Evolutionary conservation across 2,329 filamentous ascomycete species (phyloP), one percentile per base, ranked within the genome.

Genomic region (Talaromyces sp.): DNA sequence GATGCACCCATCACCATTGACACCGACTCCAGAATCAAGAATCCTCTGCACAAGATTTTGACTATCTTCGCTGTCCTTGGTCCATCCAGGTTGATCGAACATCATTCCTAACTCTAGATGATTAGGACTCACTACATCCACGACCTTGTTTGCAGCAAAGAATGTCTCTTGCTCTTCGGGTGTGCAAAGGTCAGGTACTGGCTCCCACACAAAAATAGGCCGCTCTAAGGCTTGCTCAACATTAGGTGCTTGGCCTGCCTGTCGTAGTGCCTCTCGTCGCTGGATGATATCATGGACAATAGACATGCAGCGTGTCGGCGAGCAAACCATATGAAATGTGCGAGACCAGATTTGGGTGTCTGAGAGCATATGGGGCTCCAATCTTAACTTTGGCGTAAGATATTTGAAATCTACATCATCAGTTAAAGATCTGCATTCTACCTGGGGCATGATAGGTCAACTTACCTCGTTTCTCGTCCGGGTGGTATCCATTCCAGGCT

Each of bases 131-230:
- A 88, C 77, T 13, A 87, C 76, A 58, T 87, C 79, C 20, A 88
- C 78, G 37, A 76, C 68, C 49, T 73, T 73, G 33, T 82, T 73
- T 5, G 84, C 83, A 51, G 77, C 70, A 17, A 80, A 69, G 51
- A 83, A 83, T 17, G 77, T 80, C 0, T 76, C 67, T 17, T 83
- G 70, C 56, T 87, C 80, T 30, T 86, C 84, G 0, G 90, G 86
- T 0, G 83, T 87, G 70, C 92, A 97, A 1, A 90, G 81, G 71
- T 97, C 91, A 1, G 94, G 94, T 1, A 97, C 89, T 1, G 94
- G 94, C 70, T 99, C 94, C 93, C 93, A 99, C 47, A 97, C 84
- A 69, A 97, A 90, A 6, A 91, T 73, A 1, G 92, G 89, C 43
- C 82, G 82, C 1, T 77, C 65, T 60, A 78, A 79, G 10, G 65